Evolutionary conservation across 495 filamentous ascomycete species (phyloP), one percentile per base, ranked within the genome.

Genomic region (Schizothecium vesticola): DNA sequence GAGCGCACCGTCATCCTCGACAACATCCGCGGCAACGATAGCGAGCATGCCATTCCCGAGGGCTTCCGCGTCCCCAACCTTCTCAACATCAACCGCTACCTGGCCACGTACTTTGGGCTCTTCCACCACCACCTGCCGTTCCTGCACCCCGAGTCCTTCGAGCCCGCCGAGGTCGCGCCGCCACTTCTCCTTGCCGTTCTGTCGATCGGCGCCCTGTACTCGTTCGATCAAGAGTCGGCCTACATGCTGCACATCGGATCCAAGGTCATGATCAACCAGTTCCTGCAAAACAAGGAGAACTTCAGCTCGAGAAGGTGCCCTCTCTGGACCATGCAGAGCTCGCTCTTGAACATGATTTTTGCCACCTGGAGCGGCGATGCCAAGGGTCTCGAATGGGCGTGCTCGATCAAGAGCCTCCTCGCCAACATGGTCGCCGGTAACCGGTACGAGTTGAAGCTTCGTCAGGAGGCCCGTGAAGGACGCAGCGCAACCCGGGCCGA

Each of bases 391-490:
- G 95, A 99, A 78, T 99, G 94, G 94, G 94, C 95, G 24, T 97
- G 94, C 77, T 97, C 95, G 2, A 97, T 98, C 79, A 98, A 97
- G 86, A 94, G 92, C 83, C 83, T 98, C 13, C 88, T 99, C 25
- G 92, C 94, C 71, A 97, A 97, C 82, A 98, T 99, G 94, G 95
- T 99, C 67, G 92, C 93, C 65, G 95, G 95, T 61, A 98, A 98
- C 75, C 89, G 92, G 16, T 98, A 98, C 76, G 96, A 99, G 78
- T 80, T 98, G 67, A 96, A 97, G 84, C 83, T 96, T 56, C 92
- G 96, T 22, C 90, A 89, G 36, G 94, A 98, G 73, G 91, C 90
- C 68, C 92, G 96, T 72, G 92, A 93, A 72, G 91, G 89, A 61
- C 84, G 84, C 28, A 84, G 84, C 68, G 91, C 92, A 10, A 91